Conservation (phyloP, 2,329 filamentous ascomycete species). For the Aspergillus sp. region DNA sequence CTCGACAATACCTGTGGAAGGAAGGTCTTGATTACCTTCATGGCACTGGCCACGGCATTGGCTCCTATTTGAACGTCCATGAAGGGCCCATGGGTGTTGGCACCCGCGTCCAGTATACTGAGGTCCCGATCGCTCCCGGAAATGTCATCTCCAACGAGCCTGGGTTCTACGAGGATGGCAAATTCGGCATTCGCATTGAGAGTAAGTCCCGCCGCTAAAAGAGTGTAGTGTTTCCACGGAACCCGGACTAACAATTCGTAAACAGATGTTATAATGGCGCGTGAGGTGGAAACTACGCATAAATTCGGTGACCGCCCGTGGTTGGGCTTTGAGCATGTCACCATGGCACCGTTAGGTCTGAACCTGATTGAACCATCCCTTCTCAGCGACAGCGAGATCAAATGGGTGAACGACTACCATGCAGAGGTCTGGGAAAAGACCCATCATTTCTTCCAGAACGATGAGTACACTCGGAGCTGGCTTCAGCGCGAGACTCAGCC, state of each 20-base stretch:
- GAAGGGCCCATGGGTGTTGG: slow-evolving; percentile 97
- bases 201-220: slow-evolving; percentile 45
- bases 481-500: slow-evolving; percentile 80
- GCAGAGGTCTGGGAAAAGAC: slow-evolving; percentile 80
- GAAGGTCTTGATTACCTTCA: slow-evolving; percentile 93
- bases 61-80: slow-evolving; percentile 93
- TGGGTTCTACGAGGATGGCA: slow-evolving; percentile 94
- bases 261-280: slow-evolving; percentile 78
- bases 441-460: slow-evolving; percentile 69
- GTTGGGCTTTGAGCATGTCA: slow-evolving; percentile 94
- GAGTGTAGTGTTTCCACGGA: neutral
- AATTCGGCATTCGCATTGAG: slow-evolving; percentile 93
- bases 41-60: slow-evolving; percentile 93
- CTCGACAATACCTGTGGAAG: slow-evolving; percentile 90
- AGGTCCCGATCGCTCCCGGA: slow-evolving; percentile 83
- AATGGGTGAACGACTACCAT: slow-evolving; percentile 87
- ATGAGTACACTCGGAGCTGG: slow-evolving; percentile 73
- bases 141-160: slow-evolving; percentile 97
- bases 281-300: slow-evolving; percentile 80
- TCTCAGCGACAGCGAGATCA: slow-evolving; percentile 70
- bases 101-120: slow-evolving; percentile 84
- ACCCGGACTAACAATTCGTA: neutral
- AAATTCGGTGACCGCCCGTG: slow-evolving; percentile 92
- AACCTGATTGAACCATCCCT: slow-evolving; percentile 77
- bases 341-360: slow-evolving; percentile 91